Percentiles rank a stretch among this genome's conserved stretches.
Conservation (phyloP, 352 stramenopile species). For the Aphanomyces astaci region DNA sequence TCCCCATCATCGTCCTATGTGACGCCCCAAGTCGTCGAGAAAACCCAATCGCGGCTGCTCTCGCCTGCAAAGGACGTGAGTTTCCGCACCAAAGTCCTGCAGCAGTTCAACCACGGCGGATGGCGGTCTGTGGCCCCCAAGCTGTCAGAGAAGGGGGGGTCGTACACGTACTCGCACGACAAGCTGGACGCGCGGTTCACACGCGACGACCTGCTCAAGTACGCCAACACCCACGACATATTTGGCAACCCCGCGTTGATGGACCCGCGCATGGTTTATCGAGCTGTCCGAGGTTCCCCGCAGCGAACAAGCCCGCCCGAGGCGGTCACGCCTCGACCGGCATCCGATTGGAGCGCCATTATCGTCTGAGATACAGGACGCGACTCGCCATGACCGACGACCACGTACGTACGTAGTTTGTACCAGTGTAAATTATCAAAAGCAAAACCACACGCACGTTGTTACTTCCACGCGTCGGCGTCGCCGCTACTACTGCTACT, state of each 20-base stretch:
- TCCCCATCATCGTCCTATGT: not conserved
- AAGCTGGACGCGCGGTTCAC: not conserved
- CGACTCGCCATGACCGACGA: not conserved
- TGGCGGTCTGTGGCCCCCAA: slow-evolving; percentile 1
- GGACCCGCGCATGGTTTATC: not conserved
- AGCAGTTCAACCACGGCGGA: not conserved
- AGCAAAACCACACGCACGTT: not conserved
- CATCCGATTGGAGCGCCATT: not conserved
- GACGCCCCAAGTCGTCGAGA: not conserved
- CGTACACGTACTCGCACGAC: slow-evolving; percentile 4
- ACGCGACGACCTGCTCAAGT: not conserved
- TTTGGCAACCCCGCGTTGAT: not conserved
- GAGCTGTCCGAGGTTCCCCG: not conserved
- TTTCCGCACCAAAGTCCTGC: not conserved
- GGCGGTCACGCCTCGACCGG: not conserved
- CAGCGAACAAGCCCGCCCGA: not conserved
- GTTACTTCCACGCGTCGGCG: not conserved
- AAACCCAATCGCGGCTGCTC: not conserved
- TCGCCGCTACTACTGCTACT: not conserved
- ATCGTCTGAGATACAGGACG: not conserved
- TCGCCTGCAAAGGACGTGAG: not conserved
- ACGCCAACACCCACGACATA: not conserved
- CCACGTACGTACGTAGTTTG: not conserved
- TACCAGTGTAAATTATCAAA: slow-evolving; percentile 4
- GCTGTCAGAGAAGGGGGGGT: not conserved